Evolutionary conservation across 148 eudicot genomes (phyloP), one percentile per base, ranked within the genome.

Genomic region (Camellia granthamiana): DNA sequence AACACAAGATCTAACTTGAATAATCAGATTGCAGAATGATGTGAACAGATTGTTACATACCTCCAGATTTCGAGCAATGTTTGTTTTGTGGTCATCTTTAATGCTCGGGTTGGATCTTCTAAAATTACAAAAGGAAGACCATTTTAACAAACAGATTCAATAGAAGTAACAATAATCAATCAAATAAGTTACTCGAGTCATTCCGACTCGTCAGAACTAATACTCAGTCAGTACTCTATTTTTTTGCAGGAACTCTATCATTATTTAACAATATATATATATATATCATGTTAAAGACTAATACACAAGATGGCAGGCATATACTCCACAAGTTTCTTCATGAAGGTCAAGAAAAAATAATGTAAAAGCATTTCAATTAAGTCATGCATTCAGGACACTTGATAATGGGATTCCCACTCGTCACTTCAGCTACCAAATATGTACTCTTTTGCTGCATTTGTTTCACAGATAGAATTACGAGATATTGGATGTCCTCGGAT

Each of bases 21-120:
- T 3, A 66, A 51, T 9, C 44, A 77, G 72, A 14, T n/a, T 43
- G 59, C 9, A 54, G 52, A 67, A 78, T 16, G 51, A 64, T 47
- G 47, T 52, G 3, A 65, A 5, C 38, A 66, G 63, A 18, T 16
- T 8, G 30, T 16, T 52, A 55, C 84, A 12, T 86, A 95, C 97
- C 98, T 93, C 95, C 93, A 91, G 72, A 95, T 93, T 82, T 95
- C 98, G 13, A 83, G 75, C 87, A 93, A 80, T 61, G 97, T 95
- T 64, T 88, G 90, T 78, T 86, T 86, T 42, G 97, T 95, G 8
- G 95, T 95, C 98, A 95, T 95, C 66, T 72, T 86, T 87, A 84
- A 70, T 77, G 91, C 92, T 71, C 96, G 87, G 12, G 79, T 83
- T 9, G 88, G 90, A 78, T 95, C 82, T 90, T 91, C 95, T 95